Percentiles rank a stretch among this genome's conserved stretches.
Evolutionary conservation across 768 basidiomycete species (phyloP).

Genomic region (Terana coerulea): DNA sequence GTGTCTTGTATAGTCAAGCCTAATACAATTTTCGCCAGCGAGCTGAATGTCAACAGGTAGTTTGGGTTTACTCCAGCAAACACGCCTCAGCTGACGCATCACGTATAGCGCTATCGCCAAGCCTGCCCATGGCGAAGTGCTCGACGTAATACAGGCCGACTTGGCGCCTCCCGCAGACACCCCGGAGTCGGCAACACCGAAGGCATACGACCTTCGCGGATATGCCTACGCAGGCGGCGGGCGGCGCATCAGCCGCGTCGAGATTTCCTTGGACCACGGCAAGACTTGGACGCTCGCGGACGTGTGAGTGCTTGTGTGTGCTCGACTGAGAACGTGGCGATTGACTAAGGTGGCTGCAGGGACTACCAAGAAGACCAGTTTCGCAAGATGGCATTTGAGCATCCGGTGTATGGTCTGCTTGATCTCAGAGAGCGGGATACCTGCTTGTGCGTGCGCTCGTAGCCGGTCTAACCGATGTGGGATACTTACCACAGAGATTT

Average conservation of each 20-base stretch:
- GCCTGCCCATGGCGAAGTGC: conserved; percentile 51
- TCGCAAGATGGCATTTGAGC: conserved; percentile 33
- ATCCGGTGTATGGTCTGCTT: conserved; percentile 44
- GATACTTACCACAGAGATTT: background rate
- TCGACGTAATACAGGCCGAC: conserved; percentile 20
- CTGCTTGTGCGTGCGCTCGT: conserved; percentile 35
- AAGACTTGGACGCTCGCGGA: conserved; percentile 42
- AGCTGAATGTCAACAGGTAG: conserved; percentile 50
- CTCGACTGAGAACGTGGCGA: background rate
- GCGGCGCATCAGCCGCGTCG: conserved; percentile 52
- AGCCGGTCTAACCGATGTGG: background rate
- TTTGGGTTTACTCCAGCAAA: background rate
- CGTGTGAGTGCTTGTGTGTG: conserved; percentile 29
- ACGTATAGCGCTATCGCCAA: conserved; percentile 42
- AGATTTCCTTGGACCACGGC: conserved; percentile 54
- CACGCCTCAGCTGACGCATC: background rate
- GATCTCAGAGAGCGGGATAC: conserved; percentile 46
- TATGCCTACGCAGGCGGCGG: conserved; percentile 66
- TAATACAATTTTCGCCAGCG: conserved; percentile 37
- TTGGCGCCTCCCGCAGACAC: background rate
- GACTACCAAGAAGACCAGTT: conserved; percentile 50
- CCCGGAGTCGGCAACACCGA: no score
- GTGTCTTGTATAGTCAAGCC: conserved; percentile 26
- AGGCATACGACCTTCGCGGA: conserved; percentile 42
- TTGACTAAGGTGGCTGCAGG: conserved; percentile 17